Evolutionary conservation across 495 filamentous ascomycete genomes (phyloP), one percentile per base, ranked within the genome.

Genomic region (Tuber indicum): DNA sequence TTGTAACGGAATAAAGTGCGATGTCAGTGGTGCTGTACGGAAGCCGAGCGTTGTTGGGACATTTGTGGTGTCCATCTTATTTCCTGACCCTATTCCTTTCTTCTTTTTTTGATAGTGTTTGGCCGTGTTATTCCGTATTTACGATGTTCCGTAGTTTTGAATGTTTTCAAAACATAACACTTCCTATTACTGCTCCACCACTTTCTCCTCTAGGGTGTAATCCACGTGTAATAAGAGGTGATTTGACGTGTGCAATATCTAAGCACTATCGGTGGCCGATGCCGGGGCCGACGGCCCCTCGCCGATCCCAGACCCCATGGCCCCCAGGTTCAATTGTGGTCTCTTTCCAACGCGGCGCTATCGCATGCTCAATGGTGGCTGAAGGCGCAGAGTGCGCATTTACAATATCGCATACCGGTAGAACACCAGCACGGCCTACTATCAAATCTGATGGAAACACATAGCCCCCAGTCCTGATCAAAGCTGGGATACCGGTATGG

Each of bases 1-100:
- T 82, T 82, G 81, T 82, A 78, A 77, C 76, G 75, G 81, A 82
- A 82, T 82, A 82, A 82, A 82, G 75, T 80, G 81, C 77, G 77
- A 81, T 82, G 58, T 66, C 58, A 12, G 26, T 14, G 10, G 52
- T 32, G 52, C 52, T 62, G 52, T 62, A 62, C n/a, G 58, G 58
- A 36, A 14, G 58, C 26, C 17, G 58, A 36, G 58, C 58, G 58
- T 19, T 66, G 26, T 66, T 26, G 12, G 77, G 78, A 69, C 74
- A 71, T 79, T 44, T 73, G 45, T 71, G 78, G 73, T 80, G 77
- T 72, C 77, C 77, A 36, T 36, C 26, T 66, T 16, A 32, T 66
- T 66, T 17, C 16, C 17, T 36, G 36, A 17, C 58, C 12, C 26
- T 66, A 12, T 66, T 66, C 26, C 58, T 66, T 66, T 66, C 58